Evolutionary conservation across 768 basidiomycete genomes (phyloP), one percentile per base, ranked within the genome.

Genomic region (Chlorophyllum brunneum): DNA sequence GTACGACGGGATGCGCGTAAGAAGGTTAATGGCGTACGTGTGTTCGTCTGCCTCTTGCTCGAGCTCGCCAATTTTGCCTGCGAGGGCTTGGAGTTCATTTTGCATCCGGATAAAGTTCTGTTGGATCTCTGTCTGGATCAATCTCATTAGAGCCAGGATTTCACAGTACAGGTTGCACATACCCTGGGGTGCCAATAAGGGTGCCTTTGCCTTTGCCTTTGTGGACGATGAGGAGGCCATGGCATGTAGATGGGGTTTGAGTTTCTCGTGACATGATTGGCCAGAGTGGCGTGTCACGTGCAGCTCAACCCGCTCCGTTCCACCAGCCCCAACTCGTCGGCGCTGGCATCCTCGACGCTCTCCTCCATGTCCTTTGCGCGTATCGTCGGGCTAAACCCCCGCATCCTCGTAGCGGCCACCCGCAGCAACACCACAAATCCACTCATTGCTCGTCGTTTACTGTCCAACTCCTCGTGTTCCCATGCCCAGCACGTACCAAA

Each of bases 11-110:
- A 22, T 13, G 11, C 29, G 16, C 53, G 22, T 24, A 48, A 11
- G 45, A 31, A 37, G 37, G 36, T 7, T 2, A 27, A 40, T 37
- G 11, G 78, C 85, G 58, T 57, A 94, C 95, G 79, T 77, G 67
- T 99, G 94, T 65, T 99, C 97, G 56, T 99, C 97, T 16, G 92
- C 83, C 63, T 99, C 97, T 58, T 86, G 83, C 67, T 99, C 97
- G 27, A 99, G 78, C 69, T 99, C 97, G 55, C 91, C 90, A 60
- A 98, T 95, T 72, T 98, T 98, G 58, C 85, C 82, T 31, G 93
- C 92, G 23, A 98, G 71, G n/a, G 84, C 80, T 67, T 95, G 92
- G 24, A 98, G 73, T 43, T 98, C 95, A 69, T 80, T 89, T 68
- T 95, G 89, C 61, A 88, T 77, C 53, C 85, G 82, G 56, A 84